Base-by-base conservation (phyloP, 1,139 yeast genomes). In the Meyerozyma athensensis region DNA sequence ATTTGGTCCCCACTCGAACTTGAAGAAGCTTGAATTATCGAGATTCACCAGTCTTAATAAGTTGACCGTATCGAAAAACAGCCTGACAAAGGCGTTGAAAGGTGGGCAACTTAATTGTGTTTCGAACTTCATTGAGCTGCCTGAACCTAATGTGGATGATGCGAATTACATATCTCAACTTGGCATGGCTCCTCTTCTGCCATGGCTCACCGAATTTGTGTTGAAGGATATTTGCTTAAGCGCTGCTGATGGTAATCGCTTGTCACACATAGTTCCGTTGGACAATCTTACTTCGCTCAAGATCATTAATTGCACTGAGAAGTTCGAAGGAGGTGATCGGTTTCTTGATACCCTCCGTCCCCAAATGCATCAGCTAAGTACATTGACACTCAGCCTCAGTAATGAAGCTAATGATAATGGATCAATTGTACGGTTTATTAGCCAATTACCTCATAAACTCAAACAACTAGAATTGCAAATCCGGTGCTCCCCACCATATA, bases 141-240 rank as follows among this genome's bases (percentile, higher is more conserved):
- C 36, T 48, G 26, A 35, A 39, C n/a, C 46, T 42, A 19, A 34
- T 49, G 5, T 41, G 49, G 26, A 45, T 39, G 19, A 46, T 43
- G 35, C 26, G 12, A 23, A 19, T 6, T 35, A 34, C 24, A 24
- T 39, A 10, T 14, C n/a, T 8, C 21, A 24, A 7, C 13, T 34
- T 7, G 34, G 33, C 24, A 10, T 19, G 7, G 14, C 7, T 13
- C 12, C n/a, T 5, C 17, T 20, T 10, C 39, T 39, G 8, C 42
- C 49, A 18, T 39, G 37, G 17, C 44, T 50, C 13, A 35, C 35
- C 2, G 42, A 45, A 12, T 40, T 51, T 3, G 46, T 44, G 7
- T 45, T 53, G 31, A 53, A 50, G 36, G 53, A 52, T 37, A 42
- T 54, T 16, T 45, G 38, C 23, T 35, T 52, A 14, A 39, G 44